Evolutionary conservation across 164 flowering plant species (phyloP).

Genomic region (Berberis vulgaris): DNA sequence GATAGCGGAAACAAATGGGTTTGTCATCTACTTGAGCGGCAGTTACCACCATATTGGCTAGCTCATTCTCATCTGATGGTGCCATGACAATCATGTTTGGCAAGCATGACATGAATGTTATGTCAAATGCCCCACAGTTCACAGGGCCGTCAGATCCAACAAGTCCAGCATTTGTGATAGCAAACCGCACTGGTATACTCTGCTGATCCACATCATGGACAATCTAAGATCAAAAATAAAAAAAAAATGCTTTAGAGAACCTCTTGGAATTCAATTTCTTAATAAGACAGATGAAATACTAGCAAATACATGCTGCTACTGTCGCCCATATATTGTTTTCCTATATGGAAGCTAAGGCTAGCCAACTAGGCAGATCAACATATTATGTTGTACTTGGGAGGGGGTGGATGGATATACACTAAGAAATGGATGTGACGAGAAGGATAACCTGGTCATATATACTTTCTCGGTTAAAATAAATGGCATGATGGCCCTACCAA

Average conservation of each 20-base stretch:
- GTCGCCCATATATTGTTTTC: neutral
- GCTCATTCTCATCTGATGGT: constrained; percentile 81
- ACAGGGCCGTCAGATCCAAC: constrained; percentile 82
- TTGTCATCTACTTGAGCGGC: constrained; percentile 63
- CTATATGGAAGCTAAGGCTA: neutral
- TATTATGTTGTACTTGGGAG: neutral
- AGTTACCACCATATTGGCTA: constrained; percentile 80
- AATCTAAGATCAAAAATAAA: constrained; percentile 32
- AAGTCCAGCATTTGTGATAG: constrained; percentile 74
- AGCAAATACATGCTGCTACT: neutral
- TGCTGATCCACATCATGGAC: constrained; percentile 89
- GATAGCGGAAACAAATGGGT: constrained; percentile 86
- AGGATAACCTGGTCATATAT: constrained; percentile 77
- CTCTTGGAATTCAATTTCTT: too few relatives aligned
- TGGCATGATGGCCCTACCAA: neutral
- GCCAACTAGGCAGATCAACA: too few relatives aligned
- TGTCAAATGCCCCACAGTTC: constrained; percentile 77
- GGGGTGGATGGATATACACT: neutral
- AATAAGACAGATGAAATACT: too few relatives aligned
- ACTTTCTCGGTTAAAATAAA: too few relatives aligned
- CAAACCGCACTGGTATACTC: constrained; percentile 82
- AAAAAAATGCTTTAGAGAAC: neutral
- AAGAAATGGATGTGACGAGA: neutral
- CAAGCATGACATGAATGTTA: constrained; percentile 86
- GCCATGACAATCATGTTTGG: constrained; percentile 99